Conservation (phyloP, 139 green algal species). For the Coccomyxa sp. region DNA sequence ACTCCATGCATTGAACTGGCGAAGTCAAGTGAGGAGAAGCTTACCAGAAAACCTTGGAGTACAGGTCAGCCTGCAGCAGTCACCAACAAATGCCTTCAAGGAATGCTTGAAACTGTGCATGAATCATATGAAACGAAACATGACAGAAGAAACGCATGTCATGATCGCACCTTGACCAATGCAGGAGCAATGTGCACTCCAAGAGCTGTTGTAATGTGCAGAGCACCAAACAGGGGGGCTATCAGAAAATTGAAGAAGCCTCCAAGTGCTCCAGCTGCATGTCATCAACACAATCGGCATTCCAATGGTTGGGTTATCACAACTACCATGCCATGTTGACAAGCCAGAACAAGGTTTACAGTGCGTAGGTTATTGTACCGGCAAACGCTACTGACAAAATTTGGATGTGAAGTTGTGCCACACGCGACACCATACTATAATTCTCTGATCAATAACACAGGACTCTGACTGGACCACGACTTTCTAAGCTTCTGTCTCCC, state of each 20-base stretch:
- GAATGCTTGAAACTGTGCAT: too few species aligned
- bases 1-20: too few species aligned
- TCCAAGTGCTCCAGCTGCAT: not conserved
- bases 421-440: not conserved
- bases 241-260: not conserved
- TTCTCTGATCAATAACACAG: not conserved
- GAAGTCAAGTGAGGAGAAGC: too few species aligned
- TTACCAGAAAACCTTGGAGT: not conserved
- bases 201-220: not conserved
- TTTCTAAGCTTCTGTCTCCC: too few species aligned
- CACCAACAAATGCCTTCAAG: not conserved
- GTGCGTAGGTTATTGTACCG: too few species aligned
- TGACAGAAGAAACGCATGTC: not conserved
- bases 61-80: not conserved
- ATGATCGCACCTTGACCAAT: not conserved
- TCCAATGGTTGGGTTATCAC: too few species aligned
- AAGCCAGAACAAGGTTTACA: too few species aligned
- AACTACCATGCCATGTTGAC: too few species aligned
- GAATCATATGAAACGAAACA: too few species aligned
- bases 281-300: too few species aligned
- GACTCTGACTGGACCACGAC: too few species aligned
- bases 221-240: not conserved
- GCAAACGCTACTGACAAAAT: not conserved
- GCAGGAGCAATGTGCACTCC: not conserved
- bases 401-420: not conserved